Evolutionary conservation across 2,329 filamentous ascomycete genomes (phyloP).

Genomic region (Xylariaceae sp.): DNA sequence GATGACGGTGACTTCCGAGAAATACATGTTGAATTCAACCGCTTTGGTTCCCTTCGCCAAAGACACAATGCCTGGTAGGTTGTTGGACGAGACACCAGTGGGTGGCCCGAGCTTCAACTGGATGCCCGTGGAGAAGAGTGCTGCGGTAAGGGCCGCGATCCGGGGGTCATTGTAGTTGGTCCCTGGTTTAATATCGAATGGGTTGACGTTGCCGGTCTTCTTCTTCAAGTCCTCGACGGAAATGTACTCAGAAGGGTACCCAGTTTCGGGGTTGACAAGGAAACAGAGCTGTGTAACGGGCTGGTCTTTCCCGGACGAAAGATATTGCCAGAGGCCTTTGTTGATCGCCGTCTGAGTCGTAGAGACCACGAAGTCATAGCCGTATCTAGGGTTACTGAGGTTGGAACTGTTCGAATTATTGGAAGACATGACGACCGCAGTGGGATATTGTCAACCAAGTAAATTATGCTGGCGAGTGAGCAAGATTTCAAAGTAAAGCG

Average conservation of each 20-base stretch:
- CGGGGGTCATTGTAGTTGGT: constrained; percentile 1
- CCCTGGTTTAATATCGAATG: not conserved
- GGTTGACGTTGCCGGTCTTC: not conserved
- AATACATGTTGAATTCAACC: not conserved
- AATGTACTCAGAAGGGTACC: not conserved
- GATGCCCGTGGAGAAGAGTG: not conserved
- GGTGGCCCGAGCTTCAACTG: constrained; percentile 1
- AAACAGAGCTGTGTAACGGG: not conserved
- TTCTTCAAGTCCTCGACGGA: not conserved
- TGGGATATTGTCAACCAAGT: too few species aligned
- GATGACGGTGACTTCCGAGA: constrained; percentile 3
- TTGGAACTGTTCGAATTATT: too few species aligned
- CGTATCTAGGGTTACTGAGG: not conserved
- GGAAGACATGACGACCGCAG: too few species aligned
- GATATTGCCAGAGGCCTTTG: not conserved
- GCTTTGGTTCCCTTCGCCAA: not conserved
- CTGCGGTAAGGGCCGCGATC: constrained; percentile 1
- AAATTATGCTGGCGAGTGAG: too few species aligned
- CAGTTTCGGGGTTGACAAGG: not conserved
- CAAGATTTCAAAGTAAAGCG: too few species aligned
- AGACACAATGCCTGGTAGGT: not conserved
- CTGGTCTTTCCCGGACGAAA: not conserved
- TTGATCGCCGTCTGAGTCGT: constrained; percentile 1
- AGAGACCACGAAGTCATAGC: constrained; percentile 1
- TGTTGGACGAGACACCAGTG: not conserved